These are phyloP conservation scores for Neopestalotiopsis sp. DNA, from an alignment of 2,329 filamentous ascomycete species.

Conservation along the genomic window DNA sequence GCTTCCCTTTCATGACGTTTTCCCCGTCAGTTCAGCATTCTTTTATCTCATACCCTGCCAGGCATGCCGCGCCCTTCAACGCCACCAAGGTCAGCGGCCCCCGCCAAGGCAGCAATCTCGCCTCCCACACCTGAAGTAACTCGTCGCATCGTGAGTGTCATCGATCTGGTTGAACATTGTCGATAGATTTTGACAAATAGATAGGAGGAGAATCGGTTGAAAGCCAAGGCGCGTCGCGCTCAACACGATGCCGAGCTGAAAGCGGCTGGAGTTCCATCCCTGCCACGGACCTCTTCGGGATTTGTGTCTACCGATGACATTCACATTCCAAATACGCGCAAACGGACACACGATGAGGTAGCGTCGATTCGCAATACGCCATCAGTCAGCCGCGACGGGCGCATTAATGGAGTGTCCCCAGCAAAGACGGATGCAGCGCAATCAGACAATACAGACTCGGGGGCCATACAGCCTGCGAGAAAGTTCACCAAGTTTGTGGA, in stretches of 20 bases:
- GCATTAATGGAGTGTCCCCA: conserved; percentile 44
- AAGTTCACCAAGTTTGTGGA: conserved; percentile 96
- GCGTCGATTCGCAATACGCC: conserved; percentile 52
- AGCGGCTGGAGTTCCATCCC: conserved; percentile 48
- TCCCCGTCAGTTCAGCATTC: neutral
- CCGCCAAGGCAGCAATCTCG: conserved; percentile 41
- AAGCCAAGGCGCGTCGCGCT: conserved; percentile 84
- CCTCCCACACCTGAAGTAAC: conserved; percentile 61
- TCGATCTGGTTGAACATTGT: neutral
- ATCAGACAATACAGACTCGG: conserved; percentile 29
- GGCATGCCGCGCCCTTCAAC: conserved; percentile 55
- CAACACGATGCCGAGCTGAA: conserved; percentile 70
- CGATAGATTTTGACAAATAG: conserved; percentile 19
- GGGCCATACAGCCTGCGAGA: conserved; percentile 72
- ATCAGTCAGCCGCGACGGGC: conserved; percentile 73
- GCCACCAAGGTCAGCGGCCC: conserved; percentile 43
- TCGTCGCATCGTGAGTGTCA: conserved; percentile 56
- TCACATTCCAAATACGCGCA: conserved; percentile 64
- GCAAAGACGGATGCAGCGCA: conserved; percentile 42
- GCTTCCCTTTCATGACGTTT: neutral
- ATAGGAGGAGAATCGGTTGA: conserved; percentile 85
- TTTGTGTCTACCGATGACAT: conserved; percentile 75
- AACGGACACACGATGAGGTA: conserved; percentile 73
- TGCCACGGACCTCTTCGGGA: conserved; percentile 64
- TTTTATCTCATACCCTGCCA: neutral